These are phyloP conservation scores for Pseudopyricularia cyperi DNA, from an alignment of 2,329 filamentous ascomycete species.

Conservation along the genomic window DNA sequence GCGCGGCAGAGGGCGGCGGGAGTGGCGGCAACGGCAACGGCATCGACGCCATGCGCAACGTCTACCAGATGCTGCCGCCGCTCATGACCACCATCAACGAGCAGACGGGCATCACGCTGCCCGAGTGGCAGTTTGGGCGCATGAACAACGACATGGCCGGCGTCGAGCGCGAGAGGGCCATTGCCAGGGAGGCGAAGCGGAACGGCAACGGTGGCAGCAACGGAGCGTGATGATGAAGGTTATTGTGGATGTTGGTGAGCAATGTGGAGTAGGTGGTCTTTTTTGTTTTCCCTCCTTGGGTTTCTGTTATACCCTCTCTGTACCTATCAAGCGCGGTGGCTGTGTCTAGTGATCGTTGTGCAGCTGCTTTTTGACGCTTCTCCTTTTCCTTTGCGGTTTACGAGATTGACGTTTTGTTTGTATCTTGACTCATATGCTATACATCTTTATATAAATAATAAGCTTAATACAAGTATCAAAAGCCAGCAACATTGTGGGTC, in stretches of 20 bases:
- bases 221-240: neutral
- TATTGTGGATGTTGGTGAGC: too few species aligned
- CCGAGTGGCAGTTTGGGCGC: slow-evolving; percentile 58
- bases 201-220: neutral
- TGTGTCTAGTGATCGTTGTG: too few species aligned
- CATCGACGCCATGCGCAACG: slow-evolving; percentile 59
- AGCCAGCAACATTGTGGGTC: too few species aligned
- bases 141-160: slow-evolving; percentile 17
- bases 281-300: neutral
- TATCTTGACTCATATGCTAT: too few species aligned
- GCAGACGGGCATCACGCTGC: slow-evolving; percentile 72
- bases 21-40: slow-evolving; percentile 25
- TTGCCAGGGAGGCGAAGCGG: neutral
- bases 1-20: slow-evolving; percentile 27
- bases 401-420: too few species aligned
- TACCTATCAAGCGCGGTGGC: too few species aligned
- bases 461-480: too few species aligned
- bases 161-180: slow-evolving; percentile 20
- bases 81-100: slow-evolving; percentile 77
- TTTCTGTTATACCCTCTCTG: neutral
- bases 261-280: too few species aligned
- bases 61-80: slow-evolving; percentile 76
- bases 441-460: too few species aligned
- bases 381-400: too few species aligned
- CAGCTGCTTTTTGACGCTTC: too few species aligned